Evolutionary conservation across 805 yeast genomes (phyloP), one percentile per base, ranked within the genome.

Genomic region (Kregervanrija delftensis): DNA sequence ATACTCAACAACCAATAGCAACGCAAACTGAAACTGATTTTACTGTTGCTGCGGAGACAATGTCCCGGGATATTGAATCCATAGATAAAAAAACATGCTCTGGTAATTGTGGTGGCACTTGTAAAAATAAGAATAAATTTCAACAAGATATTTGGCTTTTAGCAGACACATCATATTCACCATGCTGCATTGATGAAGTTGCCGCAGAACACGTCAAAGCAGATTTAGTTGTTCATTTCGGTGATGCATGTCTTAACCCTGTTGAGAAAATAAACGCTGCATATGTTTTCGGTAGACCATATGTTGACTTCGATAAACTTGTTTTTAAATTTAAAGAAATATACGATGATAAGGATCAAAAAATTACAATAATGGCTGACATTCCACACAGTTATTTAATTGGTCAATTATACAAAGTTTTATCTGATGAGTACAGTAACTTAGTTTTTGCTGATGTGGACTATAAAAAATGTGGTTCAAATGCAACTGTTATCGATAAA

Each of bases 111-210:
- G 65, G 65, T 5, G 54, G 48, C 8, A 53, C 59, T 22, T 57
- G 63, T 52, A 48, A 53, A 49, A 48, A 54, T 15, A 41, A 48
- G 34, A 50, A 48, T 12, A 49, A 43, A 30, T 36, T 42, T 10
- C 40, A 50, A 34, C 59, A 58, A 51, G 66, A 73, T 41, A 73
- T 84, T 10, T 91, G 91, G 86, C 77, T 91, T 13, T 66, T 93
- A 33, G 99, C 98, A 0, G 99, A 93, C 58, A 91, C 99, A 0
- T 88, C 97, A 0, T 93, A 93, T 57, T 86, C 96, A 30, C 73
- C 96, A 1, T 93, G 99, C 63, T 93, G 99, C 65, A 83, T 91
- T 10, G 99, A 93, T 62, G 97, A 90, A 58, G 95, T 91, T 28
- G 98, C 99, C 0, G 95, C 96, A 1, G 90, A 86, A 58, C 99